phyloP scores from a whole-genome alignment of 495 filamentous ascomycete species.

The Neurospora discreta region DNA sequence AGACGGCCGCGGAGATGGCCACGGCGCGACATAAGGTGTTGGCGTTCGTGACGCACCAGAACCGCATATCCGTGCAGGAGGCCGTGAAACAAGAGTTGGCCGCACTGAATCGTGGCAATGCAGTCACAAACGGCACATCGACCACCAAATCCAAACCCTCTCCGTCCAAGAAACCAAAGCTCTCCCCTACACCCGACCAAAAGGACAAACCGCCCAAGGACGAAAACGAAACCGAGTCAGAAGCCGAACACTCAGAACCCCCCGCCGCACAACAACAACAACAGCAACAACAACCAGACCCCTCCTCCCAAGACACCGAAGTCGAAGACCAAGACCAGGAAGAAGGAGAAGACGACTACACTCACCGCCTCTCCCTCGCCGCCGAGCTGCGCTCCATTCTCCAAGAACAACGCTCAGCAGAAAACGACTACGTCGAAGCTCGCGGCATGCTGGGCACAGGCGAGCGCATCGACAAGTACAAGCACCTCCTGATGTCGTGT shows the following conservation, averaged over 20 bases:
- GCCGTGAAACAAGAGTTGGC: slow-evolving; percentile 24
- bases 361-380: slow-evolving; percentile 28
- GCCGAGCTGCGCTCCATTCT: slow-evolving; percentile 28
- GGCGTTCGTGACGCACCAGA: slow-evolving; percentile 29
- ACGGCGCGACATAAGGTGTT: slow-evolving; percentile 25
- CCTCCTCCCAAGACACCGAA: neutral
- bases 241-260: neutral
- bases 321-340: neutral
- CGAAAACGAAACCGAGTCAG: neutral
- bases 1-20: slow-evolving; percentile 25
- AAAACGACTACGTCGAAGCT: slow-evolving; percentile 37
- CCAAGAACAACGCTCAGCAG: slow-evolving; percentile 26
- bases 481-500: slow-evolving; percentile 32
- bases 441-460: slow-evolving; percentile 33
- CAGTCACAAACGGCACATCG: slow-evolving; percentile 16
- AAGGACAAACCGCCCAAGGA: neutral
- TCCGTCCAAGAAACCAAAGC: neutral
- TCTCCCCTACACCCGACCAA: neutral
- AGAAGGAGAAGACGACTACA: slow-evolving; percentile 15
- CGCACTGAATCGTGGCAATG: neutral
- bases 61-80: slow-evolving; percentile 26
- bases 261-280: neutral
- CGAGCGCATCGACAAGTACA: slow-evolving; percentile 39
- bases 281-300: neutral
- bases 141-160: neutral